phyloP scores from a whole-genome alignment of 495 filamentous ascomycete genomes.

The Achaetomiella virescens region DNA sequence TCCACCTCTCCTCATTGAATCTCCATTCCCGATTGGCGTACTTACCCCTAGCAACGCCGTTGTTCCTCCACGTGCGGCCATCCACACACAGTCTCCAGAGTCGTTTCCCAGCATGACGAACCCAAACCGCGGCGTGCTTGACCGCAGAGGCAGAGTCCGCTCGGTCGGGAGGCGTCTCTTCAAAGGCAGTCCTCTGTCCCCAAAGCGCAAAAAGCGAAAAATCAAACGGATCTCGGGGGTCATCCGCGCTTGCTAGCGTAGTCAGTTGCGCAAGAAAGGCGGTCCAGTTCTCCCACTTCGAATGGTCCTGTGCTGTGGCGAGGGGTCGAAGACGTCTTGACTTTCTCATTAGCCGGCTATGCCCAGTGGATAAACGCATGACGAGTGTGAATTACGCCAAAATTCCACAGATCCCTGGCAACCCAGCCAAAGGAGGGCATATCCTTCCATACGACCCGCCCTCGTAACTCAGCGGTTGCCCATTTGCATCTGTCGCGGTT shows the following conservation, averaged over 20 bases:
- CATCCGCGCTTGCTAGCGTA: background rate
- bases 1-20: too few relatives aligned
- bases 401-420: conserved; percentile 12
- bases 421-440: conserved; percentile 10
- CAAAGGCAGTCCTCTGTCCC: too few relatives aligned
- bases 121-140: too few relatives aligned
- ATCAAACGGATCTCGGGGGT: too few relatives aligned
- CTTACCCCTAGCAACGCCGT: too few relatives aligned
- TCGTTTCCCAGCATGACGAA: too few relatives aligned
- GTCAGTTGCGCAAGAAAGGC: conserved; percentile 22
- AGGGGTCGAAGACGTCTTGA: background rate
- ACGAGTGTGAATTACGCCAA: conserved; percentile 5
- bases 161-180: too few relatives aligned
- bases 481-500: background rate
- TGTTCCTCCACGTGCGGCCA: too few relatives aligned
- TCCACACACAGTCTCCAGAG: too few relatives aligned
- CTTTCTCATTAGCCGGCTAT: background rate
- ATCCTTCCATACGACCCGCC: conserved; percentile 11
- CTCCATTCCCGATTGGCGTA: too few relatives aligned
- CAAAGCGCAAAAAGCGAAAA: too few relatives aligned
- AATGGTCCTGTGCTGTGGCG: background rate
- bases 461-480: background rate
- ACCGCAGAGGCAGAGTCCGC: too few relatives aligned
- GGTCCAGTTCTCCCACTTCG: conserved; percentile 7
- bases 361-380: background rate